A percentile compares a stretch with the other conserved stretches of the same genome.
Conservation (phyloP, 495 filamentous ascomycete species). For the Neurospora sp. region DNA sequence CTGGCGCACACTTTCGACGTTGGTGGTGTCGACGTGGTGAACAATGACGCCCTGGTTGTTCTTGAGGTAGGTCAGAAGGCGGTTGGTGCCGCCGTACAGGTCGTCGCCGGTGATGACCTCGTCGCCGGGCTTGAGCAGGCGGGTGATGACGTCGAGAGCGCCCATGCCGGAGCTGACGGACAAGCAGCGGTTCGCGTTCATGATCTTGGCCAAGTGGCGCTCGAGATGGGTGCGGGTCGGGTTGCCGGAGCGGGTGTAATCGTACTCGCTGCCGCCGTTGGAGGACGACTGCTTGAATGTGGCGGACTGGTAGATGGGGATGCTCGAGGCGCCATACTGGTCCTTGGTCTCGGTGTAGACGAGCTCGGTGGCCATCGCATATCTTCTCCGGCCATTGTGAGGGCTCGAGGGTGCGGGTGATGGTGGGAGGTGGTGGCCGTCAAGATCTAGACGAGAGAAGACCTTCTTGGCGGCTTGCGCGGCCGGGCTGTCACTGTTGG, state of each 20-base stretch:
- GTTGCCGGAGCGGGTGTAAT: constrained; percentile 96
- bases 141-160: constrained; percentile 92
- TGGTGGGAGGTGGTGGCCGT: constrained; percentile 84
- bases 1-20: constrained; percentile 52
- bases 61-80: constrained; percentile 82
- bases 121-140: constrained; percentile 82
- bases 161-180: constrained; percentile 96
- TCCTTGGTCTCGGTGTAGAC: constrained; percentile 93
- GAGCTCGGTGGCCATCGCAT: constrained; percentile 89
- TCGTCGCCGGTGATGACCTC: constrained; percentile 97
- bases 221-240: constrained; percentile 94
- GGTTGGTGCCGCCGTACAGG: constrained; percentile 91
- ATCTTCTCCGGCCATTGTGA: constrained; percentile 62
- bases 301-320: constrained; percentile 95
- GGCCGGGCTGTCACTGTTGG: constrained; percentile 14
- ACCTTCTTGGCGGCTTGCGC: constrained; percentile 48
- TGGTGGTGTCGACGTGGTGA: constrained; percentile 91
- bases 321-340: constrained; percentile 89
- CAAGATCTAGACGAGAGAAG: constrained; percentile 64
- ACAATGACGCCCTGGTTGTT: constrained; percentile 82
- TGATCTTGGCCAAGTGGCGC: constrained; percentile 95
- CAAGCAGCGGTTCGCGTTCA: constrained; percentile 82
- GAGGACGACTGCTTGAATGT: constrained; percentile 91
- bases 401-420: constrained; percentile 93
- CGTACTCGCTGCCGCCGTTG: constrained; percentile 75